Conservation (phyloP, 2,329 filamentous ascomycete species). For the Albophoma yamanashiensis region DNA sequence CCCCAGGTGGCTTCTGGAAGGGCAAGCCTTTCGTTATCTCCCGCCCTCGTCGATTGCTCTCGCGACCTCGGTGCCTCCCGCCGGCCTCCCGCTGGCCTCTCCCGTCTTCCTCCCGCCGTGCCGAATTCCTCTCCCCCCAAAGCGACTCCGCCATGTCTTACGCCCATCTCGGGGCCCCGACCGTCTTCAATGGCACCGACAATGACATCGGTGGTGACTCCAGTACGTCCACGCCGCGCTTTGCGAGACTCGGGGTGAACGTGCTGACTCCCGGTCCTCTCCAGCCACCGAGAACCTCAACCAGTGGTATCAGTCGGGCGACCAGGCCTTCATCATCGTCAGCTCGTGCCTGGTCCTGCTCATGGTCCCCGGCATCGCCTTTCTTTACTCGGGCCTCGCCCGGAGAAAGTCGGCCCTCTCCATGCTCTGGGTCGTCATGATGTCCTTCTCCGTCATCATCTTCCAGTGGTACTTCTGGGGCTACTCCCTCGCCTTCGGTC, state of each 20-base stretch:
- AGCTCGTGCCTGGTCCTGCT: conserved; percentile 86
- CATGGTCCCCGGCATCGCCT: conserved; percentile 94
- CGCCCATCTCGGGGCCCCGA: conserved; percentile 45
- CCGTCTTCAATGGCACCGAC: conserved; percentile 54
- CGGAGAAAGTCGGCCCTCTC: conserved; percentile 94
- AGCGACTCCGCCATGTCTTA: conserved; percentile 39
- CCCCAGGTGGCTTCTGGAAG: not conserved
- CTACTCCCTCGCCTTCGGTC: conserved; percentile 87
- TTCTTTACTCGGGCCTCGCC: conserved; percentile 96
- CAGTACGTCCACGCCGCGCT: conserved; percentile 40
- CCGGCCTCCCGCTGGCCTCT: not conserved
- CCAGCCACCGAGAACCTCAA: conserved; percentile 79
- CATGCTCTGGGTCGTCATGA: conserved; percentile 97
- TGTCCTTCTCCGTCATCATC: conserved; percentile 77
- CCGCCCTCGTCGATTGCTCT: not conserved
- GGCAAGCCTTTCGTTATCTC: not conserved
- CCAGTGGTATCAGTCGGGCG: conserved; percentile 87
- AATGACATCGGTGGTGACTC: conserved; percentile 62
- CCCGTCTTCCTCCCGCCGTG: not conserved
- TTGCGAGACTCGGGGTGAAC: not conserved
- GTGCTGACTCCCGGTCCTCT: not conserved
- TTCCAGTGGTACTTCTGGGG: conserved; percentile 99
- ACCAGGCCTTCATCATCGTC: conserved; percentile 89
- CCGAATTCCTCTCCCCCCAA: conserved; percentile 1
- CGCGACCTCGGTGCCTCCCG: not conserved